These are phyloP conservation scores for Lentinus tigrinus DNA, from an alignment of 768 basidiomycete genomes.

Conservation along the genomic window DNA sequence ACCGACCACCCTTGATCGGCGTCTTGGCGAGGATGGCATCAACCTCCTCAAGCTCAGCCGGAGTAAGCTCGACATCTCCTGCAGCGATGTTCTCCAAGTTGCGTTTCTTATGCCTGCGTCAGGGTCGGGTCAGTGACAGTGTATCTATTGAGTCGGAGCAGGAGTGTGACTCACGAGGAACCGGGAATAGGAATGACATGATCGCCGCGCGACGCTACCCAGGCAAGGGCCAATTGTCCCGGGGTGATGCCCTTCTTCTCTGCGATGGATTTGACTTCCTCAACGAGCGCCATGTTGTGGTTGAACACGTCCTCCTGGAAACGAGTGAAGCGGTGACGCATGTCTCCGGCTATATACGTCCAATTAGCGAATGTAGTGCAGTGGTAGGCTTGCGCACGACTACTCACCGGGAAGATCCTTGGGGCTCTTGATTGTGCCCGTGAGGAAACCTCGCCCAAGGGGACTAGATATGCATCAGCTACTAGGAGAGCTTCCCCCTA, in stretches of 20 bases:
- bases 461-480: constrained; percentile 36
- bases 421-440: constrained; percentile 44
- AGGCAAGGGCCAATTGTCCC: constrained; percentile 39
- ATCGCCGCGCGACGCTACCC: constrained; percentile 17
- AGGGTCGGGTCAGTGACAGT: neutral
- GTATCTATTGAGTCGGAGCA: neutral
- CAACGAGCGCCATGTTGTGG: constrained; percentile 42
- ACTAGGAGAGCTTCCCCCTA: neutral
- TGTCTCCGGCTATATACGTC: constrained; percentile 9
- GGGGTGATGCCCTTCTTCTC: constrained; percentile 41
- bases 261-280: constrained; percentile 41
- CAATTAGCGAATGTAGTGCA: neutral
- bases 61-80: constrained; percentile 34
- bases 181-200: constrained; percentile 46
- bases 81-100: constrained; percentile 43
- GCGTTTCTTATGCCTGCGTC: constrained; percentile 36
- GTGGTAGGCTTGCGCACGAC: neutral
- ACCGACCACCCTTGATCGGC: constrained; percentile 41
- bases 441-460: constrained; percentile 52
- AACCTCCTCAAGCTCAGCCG: constrained; percentile 39
- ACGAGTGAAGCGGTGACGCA: constrained; percentile 17
- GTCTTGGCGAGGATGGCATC: constrained; percentile 33
- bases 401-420: constrained; percentile 33
- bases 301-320: constrained; percentile 33
- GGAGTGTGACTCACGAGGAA: constrained; percentile 31